phyloP scores from a whole-genome alignment of 164 flowering plant species.

The Kingdonia uniflora region DNA sequence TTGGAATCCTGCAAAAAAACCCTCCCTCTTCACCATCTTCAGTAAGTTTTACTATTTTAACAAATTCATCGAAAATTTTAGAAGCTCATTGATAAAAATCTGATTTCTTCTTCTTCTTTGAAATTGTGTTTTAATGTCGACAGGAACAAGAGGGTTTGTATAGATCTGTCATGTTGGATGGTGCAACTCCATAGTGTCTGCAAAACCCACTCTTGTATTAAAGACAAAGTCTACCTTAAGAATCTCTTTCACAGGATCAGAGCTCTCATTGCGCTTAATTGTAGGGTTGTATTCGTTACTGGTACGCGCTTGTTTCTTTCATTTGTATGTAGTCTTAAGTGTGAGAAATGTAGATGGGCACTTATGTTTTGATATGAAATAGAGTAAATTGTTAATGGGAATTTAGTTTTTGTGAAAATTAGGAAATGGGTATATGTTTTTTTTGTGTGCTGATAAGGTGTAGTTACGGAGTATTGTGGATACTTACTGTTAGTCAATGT shows the following conservation, averaged over 20 bases:
- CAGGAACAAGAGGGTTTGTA: slow-evolving; percentile 89
- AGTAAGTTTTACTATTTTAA: slow-evolving; percentile 36
- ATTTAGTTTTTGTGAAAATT: neutral
- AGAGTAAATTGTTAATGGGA: neutral
- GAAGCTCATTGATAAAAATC: neutral
- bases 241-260: slow-evolving; percentile 86
- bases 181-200: slow-evolving; percentile 65
- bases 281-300: slow-evolving; percentile 71
- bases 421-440: neutral
- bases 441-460: too few relatives aligned
- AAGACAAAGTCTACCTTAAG: slow-evolving; percentile 57
- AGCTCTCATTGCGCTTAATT: slow-evolving; percentile 86
- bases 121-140: neutral
- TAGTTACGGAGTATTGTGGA: too few relatives aligned
- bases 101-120: slow-evolving; percentile 1
- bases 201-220: slow-evolving; percentile 33
- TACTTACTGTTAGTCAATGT: too few relatives aligned
- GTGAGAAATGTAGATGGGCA: neutral
- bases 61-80: too few relatives aligned
- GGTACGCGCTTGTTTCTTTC: slow-evolving; percentile 32
- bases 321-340: too few relatives aligned
- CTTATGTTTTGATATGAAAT: neutral
- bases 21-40: slow-evolving; percentile 80
- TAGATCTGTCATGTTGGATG: slow-evolving; percentile 95
- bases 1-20: slow-evolving; percentile 92